phyloP scores from a whole-genome alignment of 768 basidiomycete genomes.

The Lactarius indigo region DNA sequence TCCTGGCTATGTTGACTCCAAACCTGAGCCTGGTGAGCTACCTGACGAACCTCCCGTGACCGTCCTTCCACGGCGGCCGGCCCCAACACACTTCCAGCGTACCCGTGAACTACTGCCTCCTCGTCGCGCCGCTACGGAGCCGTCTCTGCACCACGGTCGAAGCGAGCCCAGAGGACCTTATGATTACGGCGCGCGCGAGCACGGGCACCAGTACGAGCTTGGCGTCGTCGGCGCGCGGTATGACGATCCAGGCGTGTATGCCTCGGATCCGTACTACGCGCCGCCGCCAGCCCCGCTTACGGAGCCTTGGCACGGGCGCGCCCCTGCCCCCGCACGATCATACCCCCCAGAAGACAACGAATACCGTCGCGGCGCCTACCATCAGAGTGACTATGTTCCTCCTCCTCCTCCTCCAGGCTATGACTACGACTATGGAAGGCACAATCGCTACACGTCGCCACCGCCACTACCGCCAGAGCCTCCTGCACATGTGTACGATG shows the following conservation, averaged over 20 bases:
- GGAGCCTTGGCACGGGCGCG: conserved; percentile 15
- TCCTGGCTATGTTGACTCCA: conserved; percentile 26
- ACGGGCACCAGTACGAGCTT: conserved; percentile 20
- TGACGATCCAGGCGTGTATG: conserved; percentile 8
- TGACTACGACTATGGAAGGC: conserved; percentile 9
- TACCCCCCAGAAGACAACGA: not conserved
- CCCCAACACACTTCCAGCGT: not conserved
- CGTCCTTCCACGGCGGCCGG: not conserved
- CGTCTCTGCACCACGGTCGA: not conserved
- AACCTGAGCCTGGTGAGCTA: conserved; percentile 16
- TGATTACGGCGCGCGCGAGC: conserved; percentile 6
- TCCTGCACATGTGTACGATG: not conserved
- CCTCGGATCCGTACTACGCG: conserved; percentile 18
- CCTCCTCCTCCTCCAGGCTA: not conserved
- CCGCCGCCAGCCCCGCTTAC: conserved; percentile 12
- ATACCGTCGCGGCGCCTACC: not conserved
- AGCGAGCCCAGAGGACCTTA: not conserved
- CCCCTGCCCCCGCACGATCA: not conserved
- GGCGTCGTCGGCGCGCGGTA: conserved; percentile 18
- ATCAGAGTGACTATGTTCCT: not conserved
- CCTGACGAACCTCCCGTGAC: conserved; percentile 1
- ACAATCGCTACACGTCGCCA: not conserved
- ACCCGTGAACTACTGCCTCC: not conserved
- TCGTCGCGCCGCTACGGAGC: not conserved
- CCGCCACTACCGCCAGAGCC: not conserved